Percentiles rank a stretch among this genome's conserved stretches.
Evolutionary conservation across 2,329 filamentous ascomycete genomes (phyloP).

Genomic region (Colletotrichum camelliae): DNA sequence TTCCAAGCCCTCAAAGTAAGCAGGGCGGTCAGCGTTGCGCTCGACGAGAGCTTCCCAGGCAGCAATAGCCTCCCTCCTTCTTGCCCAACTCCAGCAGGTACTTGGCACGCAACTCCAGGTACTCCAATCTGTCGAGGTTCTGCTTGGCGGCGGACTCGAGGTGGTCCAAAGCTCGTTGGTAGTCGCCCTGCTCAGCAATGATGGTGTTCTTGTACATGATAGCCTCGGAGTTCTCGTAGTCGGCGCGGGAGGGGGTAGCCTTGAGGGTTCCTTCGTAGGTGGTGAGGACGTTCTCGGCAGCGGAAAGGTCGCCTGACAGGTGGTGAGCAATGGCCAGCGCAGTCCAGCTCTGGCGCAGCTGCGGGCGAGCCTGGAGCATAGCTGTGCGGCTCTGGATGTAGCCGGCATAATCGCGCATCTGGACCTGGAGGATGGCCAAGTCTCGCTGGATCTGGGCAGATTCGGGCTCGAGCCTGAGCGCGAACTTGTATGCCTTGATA

Average conservation of each 20-base stretch:
- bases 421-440: slow-evolving; percentile 88
- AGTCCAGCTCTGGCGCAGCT: slow-evolving; percentile 92
- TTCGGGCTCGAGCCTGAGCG: slow-evolving; percentile 90
- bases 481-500: slow-evolving; percentile 98
- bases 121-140: slow-evolving; percentile 82
- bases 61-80: slow-evolving; percentile 81
- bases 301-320: slow-evolving; percentile 80
- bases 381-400: slow-evolving; percentile 88
- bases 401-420: slow-evolving; percentile 94
- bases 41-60: slow-evolving; percentile 84
- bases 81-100: slow-evolving; percentile 81
- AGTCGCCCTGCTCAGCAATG: slow-evolving; percentile 88
- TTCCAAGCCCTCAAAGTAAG: slow-evolving; percentile 83
- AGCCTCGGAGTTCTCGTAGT: slow-evolving; percentile 93
- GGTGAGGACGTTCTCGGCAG: slow-evolving; percentile 89
- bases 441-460: slow-evolving; percentile 94
- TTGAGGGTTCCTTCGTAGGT: slow-evolving; percentile 96
- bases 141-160: slow-evolving; percentile 78
- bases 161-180: slow-evolving; percentile 83
- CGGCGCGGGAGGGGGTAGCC: slow-evolving; percentile 73
- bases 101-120: slow-evolving; percentile 84
- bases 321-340: slow-evolving; percentile 95
- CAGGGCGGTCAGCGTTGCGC: slow-evolving; percentile 85
- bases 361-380: slow-evolving; percentile 86
- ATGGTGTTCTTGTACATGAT: slow-evolving; percentile 94